These are phyloP conservation scores for Cyberlindnera amylophila DNA, from an alignment of 805 yeast genomes.

Conservation along the genomic window DNA sequence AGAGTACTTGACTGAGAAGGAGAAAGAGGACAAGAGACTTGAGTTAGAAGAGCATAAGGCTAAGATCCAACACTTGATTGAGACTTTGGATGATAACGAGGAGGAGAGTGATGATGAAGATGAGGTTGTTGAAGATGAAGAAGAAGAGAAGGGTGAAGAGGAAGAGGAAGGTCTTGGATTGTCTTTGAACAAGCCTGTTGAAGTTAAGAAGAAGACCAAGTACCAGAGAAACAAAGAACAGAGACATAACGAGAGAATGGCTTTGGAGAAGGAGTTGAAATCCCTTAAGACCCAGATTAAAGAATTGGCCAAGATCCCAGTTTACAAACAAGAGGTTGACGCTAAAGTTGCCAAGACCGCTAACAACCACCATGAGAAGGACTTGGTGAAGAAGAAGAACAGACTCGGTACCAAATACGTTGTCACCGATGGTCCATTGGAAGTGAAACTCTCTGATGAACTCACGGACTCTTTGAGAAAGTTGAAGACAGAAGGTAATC, in stretches of 20 bases:
- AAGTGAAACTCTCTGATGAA: conserved; percentile 87
- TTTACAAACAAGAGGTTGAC: conserved; percentile 30
- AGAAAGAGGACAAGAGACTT: conserved; percentile 60
- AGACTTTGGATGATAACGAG: conserved; percentile 56
- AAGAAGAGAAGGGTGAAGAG: conserved; percentile 35
- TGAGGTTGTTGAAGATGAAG: conserved; percentile 32
- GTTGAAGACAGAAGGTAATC: conserved; percentile 86
- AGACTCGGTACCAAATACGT: conserved; percentile 44
- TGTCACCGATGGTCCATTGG: conserved; percentile 45
- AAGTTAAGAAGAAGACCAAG: conserved; percentile 68
- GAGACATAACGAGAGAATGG: conserved; percentile 55
- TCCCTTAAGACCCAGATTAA: conserved; percentile 55
- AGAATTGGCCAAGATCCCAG: conserved; percentile 51
- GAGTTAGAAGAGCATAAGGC: conserved; percentile 59
- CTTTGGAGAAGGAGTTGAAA: conserved; percentile 53
- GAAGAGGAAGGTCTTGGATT: conserved; percentile 41
- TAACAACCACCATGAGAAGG: conserved; percentile 15
- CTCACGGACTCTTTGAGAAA: conserved; percentile 79
- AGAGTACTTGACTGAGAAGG: conserved; percentile 64
- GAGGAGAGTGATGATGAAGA: conserved; percentile 40
- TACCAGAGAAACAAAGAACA: conserved; percentile 70
- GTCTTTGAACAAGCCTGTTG: conserved; percentile 71
- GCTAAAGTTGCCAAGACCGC: conserved; percentile 21
- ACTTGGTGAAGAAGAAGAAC: conserved; percentile 27
- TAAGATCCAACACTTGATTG: conserved; percentile 62